phyloP scores from a whole-genome alignment of 2,329 filamentous ascomycete species.

The Aureobasidium sp. region DNA sequence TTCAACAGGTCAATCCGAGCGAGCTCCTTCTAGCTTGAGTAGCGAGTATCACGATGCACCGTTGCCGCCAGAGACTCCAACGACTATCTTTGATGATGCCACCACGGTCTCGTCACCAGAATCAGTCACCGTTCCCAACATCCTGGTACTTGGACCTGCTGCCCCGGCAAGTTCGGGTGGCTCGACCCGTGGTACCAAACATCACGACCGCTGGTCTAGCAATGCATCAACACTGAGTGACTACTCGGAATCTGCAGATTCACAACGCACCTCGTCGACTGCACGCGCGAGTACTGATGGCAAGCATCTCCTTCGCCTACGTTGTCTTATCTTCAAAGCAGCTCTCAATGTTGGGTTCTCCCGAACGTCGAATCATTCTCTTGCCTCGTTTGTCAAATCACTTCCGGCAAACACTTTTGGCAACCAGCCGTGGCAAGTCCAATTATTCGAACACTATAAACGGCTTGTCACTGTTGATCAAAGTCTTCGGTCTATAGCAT shows the following conservation, averaged over 20 bases:
- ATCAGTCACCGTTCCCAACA: conserved; percentile 67
- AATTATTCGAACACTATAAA: conserved; percentile 70
- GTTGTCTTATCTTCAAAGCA: conserved; percentile 72
- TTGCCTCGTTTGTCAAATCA: conserved; percentile 69
- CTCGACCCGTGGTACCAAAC: conserved; percentile 37
- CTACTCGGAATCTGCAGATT: conserved; percentile 58
- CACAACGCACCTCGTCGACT: conserved; percentile 61
- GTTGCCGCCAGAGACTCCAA: conserved; percentile 73
- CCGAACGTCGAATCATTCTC: conserved; percentile 47
- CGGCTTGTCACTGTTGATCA: conserved; percentile 68
- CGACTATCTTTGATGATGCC: conserved; percentile 90
- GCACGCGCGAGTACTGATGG: conserved; percentile 67
- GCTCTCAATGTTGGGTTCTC: conserved; percentile 78
- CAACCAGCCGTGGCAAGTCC: conserved; percentile 57
- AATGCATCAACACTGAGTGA: conserved; percentile 65
- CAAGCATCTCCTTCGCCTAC: conserved; percentile 66
- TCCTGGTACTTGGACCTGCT: conserved; percentile 72
- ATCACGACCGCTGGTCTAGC: conserved; percentile 70
- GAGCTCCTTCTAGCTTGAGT: conserved; percentile 40
- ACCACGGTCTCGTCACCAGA: conserved; percentile 63
- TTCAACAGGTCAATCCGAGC: conserved; percentile 16
- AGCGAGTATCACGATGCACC: conserved; percentile 38
- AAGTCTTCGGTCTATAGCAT: conserved; percentile 49
- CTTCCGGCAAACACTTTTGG: conserved; percentile 75
- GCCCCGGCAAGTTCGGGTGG: conserved; percentile 27